A percentile compares a stretch with the other conserved stretches of the same genome.
These are phyloP conservation scores for Pouteria glomerata DNA, from an alignment of 148 eudicot species.

Conservation along the genomic window DNA sequence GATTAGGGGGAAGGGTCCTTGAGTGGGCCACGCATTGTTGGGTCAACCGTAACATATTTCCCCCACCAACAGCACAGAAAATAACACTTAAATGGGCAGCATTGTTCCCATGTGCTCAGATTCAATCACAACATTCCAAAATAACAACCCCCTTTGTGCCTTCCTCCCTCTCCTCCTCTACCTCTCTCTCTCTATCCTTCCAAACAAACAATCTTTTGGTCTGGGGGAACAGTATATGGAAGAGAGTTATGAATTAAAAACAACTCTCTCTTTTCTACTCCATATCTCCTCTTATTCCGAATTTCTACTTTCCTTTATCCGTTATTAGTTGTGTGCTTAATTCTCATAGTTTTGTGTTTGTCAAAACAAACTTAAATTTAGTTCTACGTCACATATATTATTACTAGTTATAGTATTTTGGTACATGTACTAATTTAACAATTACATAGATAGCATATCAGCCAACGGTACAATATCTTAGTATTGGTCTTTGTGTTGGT, in stretches of 20 bases:
- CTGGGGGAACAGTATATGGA: conserved; percentile 12
- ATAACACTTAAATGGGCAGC: conserved; percentile 30
- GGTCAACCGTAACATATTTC: conserved; percentile 46
- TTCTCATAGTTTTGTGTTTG: not conserved
- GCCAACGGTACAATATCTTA: no score
- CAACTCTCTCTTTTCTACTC: not conserved
- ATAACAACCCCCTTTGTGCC: conserved; percentile 26
- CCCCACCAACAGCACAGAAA: conserved; percentile 41
- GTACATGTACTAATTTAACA: no score
- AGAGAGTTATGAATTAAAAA: not conserved
- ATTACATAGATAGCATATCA: no score
- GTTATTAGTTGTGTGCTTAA: not conserved
- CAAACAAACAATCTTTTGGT: conserved; percentile 11
- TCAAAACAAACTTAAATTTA: not conserved
- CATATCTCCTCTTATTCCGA: not conserved
- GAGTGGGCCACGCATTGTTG: conserved; percentile 42
- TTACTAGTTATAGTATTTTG: not conserved
- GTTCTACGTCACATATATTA: not conserved
- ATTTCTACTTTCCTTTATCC: not conserved
- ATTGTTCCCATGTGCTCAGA: conserved; percentile 50
- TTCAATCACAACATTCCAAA: conserved; percentile 57
- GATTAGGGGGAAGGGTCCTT: conserved; percentile 32
- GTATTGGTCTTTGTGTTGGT: not conserved
- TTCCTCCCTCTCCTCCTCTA: no score
- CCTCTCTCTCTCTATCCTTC: conserved; percentile 5